phyloP scores from a whole-genome alignment of 768 basidiomycete species.

The Clavulina sp. region DNA sequence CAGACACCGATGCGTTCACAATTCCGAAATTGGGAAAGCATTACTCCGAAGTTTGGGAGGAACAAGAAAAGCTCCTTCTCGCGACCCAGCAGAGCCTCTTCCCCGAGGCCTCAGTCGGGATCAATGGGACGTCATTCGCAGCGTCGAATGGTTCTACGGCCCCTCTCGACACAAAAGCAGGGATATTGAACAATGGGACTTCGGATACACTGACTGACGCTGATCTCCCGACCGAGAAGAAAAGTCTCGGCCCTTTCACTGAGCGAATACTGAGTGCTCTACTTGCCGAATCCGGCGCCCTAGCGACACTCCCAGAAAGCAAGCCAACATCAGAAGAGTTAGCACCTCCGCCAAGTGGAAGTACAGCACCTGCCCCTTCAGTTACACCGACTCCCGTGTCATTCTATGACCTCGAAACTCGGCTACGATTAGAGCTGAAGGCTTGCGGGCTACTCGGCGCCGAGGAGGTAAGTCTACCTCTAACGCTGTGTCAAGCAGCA shows the following conservation, averaged over 20 bases:
- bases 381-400: conserved; percentile 32
- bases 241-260: conserved; percentile 73
- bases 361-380: background rate
- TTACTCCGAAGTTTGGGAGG: conserved; percentile 86
- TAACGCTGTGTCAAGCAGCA: conserved; percentile 1
- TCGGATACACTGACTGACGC: conserved; percentile 62
- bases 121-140: background rate
- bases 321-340: conserved; percentile 1
- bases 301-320: no score
- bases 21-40: conserved; percentile 78
- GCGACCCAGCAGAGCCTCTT: background rate
- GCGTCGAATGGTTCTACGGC: background rate
- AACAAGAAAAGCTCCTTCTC: conserved; percentile 38
- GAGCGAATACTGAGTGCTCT: conserved; percentile 37
- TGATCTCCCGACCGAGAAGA: conserved; percentile 52
- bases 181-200: conserved; percentile 57
- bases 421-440: conserved; percentile 14
- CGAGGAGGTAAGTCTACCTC: conserved; percentile 14
- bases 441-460: conserved; percentile 25
- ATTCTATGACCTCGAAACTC: conserved; percentile 58
- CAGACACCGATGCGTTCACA: conserved; percentile 73
- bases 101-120: background rate
- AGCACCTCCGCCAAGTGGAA: background rate
- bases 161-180: background rate
- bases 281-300: conserved; percentile 2